Percentiles rank a stretch among this genome's conserved stretches.
phyloP scores from a whole-genome alignment of 2,329 filamentous ascomycete genomes.

The Hypocrella siamensis region DNA sequence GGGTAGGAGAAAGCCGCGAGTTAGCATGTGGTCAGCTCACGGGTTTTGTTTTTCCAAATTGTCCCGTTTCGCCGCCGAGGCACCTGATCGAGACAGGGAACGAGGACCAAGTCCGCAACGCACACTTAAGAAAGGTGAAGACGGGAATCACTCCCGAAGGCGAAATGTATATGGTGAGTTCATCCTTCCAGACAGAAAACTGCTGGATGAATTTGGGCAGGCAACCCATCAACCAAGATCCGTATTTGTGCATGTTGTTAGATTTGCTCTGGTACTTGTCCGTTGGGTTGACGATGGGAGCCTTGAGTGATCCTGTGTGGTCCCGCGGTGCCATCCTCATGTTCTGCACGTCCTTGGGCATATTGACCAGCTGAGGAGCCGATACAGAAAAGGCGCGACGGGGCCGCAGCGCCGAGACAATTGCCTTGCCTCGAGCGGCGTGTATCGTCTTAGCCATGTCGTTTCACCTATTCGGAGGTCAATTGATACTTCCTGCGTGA shows the following conservation, averaged over 20 bases:
- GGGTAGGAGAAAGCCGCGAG: neutral
- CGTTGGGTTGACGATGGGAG: constrained; percentile 72
- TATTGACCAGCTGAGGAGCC: constrained; percentile 31
- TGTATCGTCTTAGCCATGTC: constrained; percentile 43
- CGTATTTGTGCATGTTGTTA: constrained; percentile 82
- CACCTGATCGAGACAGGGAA: no score
- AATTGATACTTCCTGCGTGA: no score
- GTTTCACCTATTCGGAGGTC: constrained; percentile 20
- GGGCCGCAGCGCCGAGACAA: constrained; percentile 41
- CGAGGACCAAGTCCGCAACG: no score
- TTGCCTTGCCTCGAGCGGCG: constrained; percentile 37
- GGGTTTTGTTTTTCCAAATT: no score
- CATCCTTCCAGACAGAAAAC: constrained; percentile 99
- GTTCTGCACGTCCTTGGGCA: constrained; percentile 48
- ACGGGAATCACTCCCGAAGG: constrained; percentile 80
- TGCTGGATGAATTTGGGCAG: constrained; percentile 97
- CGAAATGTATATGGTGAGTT: constrained; percentile 85
- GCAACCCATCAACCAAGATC: constrained; percentile 91
- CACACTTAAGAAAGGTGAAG: constrained; percentile 82
- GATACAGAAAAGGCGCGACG: constrained; percentile 36
- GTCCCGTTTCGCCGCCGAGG: no score
- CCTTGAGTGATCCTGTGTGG: constrained; percentile 49
- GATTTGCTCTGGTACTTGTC: constrained; percentile 86
- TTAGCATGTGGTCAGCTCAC: neutral
- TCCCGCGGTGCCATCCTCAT: constrained; percentile 48